Evolutionary conservation across 768 basidiomycete species (phyloP).

Genomic region (Tylopilus subfusipes): DNA sequence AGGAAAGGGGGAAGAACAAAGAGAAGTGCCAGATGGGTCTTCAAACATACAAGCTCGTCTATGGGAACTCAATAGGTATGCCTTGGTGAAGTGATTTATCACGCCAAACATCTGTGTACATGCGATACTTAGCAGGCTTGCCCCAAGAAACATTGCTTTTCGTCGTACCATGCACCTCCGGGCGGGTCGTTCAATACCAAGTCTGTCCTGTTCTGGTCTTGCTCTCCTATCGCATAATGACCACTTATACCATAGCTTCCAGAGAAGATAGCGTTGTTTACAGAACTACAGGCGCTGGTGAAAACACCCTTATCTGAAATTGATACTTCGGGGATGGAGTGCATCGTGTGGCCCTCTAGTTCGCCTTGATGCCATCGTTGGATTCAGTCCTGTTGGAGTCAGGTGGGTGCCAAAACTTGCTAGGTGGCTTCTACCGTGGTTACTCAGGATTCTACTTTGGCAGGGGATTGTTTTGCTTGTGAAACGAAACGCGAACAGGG

Average conservation of each 20-base stretch:
- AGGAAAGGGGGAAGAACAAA: conserved; percentile 4
- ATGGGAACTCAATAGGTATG: conserved; percentile 10
- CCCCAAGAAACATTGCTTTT: conserved; percentile 64
- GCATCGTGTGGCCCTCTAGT: background rate
- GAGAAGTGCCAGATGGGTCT: conserved; percentile 18
- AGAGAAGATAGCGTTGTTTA: conserved; percentile 45
- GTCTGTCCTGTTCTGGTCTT: conserved; percentile 35
- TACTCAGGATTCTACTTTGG: too few relatives aligned
- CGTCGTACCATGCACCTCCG: conserved; percentile 75
- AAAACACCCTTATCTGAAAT: conserved; percentile 16
- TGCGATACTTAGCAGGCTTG: background rate
- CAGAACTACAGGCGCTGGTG: conserved; percentile 30
- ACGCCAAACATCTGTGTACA: background rate
- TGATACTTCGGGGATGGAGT: conserved; percentile 8
- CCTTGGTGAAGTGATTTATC: background rate
- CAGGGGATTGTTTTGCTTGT: too few relatives aligned
- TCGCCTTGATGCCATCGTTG: background rate
- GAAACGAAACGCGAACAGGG: too few relatives aligned
- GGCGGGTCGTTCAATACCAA: conserved; percentile 67
- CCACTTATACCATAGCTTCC: conserved; percentile 32
- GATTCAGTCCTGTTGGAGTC: background rate
- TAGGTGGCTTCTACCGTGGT: too few relatives aligned
- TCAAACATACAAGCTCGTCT: conserved; percentile 23
- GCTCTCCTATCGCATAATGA: background rate
- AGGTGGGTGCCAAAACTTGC: too few relatives aligned